phyloP scores from a whole-genome alignment of 2,329 filamentous ascomycete species.

The Aschersonia sp. region DNA sequence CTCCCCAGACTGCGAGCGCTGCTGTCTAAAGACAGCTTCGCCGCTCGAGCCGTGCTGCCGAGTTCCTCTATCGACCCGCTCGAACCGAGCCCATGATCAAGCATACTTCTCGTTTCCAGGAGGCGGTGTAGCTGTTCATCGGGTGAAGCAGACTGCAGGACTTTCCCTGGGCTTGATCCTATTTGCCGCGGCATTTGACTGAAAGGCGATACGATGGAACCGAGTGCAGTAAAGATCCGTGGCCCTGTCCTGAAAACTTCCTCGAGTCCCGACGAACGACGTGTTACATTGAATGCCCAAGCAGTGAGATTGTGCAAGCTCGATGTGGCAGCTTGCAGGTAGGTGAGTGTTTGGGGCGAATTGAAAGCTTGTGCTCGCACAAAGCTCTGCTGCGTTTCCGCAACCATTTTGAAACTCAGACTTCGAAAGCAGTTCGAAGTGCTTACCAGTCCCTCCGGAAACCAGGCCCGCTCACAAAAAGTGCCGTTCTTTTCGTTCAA shows the following conservation, averaged over 20 bases:
- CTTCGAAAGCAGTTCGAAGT: too few species aligned
- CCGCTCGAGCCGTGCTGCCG: slow-evolving; percentile 11
- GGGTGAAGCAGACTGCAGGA: slow-evolving; percentile 10
- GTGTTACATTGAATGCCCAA: slow-evolving; percentile 44
- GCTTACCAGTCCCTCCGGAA: too few species aligned
- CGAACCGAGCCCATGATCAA: slow-evolving; percentile 1
- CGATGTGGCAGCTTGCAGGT: slow-evolving; percentile 6
- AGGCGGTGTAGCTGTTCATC: slow-evolving; percentile 14
- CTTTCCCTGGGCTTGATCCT: slow-evolving; percentile 7
- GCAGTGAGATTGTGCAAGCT: slow-evolving; percentile 38
- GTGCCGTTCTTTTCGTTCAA: too few species aligned
- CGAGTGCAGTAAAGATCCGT: slow-evolving; percentile 53
- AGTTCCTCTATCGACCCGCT: background rate
- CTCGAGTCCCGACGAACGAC: slow-evolving; percentile 48
- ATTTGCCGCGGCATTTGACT: slow-evolving; percentile 3
- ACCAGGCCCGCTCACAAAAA: too few species aligned
- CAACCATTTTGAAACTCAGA: background rate
- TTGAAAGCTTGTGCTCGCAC: background rate
- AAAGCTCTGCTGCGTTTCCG: slow-evolving; percentile 1
- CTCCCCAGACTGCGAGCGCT: slow-evolving; percentile 60
- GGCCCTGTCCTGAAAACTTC: slow-evolving; percentile 58
- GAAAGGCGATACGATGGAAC: slow-evolving; percentile 35
- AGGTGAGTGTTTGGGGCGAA: slow-evolving; percentile 7
- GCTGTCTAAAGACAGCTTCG: slow-evolving; percentile 42
- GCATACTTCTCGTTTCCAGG: slow-evolving; percentile 11